Base-by-base conservation (phyloP, 345 rosid genomes). In the Camelina neglecta region DNA sequence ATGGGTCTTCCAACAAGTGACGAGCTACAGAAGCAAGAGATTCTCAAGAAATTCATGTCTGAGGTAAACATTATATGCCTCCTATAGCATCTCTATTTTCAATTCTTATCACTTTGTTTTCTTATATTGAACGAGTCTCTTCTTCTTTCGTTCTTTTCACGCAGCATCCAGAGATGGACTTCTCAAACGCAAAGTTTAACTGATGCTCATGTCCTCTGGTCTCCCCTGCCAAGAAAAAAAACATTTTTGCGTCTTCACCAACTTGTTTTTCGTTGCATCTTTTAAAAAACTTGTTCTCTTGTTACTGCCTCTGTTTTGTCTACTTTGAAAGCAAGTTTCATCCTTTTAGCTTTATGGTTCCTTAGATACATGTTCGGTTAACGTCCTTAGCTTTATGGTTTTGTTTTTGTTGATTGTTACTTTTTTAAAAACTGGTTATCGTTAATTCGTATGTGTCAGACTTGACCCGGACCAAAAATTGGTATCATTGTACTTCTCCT, bases 111-210 rank as follows among this genome's bases (percentile, higher is more conserved):
- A 29, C 50, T 11, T 38, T n/a, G 60, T 36, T 48, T 21, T 29
- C 11, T 5, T 51, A 24, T 7, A 33, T 21, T 61, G 39, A 78
- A 20, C 7, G 26, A 24, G 15, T 7, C 64, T 67, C 35, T 42
- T 60, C 60, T 23, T 51, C n/a, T 21, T 54, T 70, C 2, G n/a
- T 78, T 51, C 5, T 45, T 51, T n/a, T 51, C 36, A 9, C 68
- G 84, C 97, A 92, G 97, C 97, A 92, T 74, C 99, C 99, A 2
- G 97, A 95, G 88, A 89, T 95, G 99, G 99, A 95, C 79, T 95
- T 92, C 82, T 83, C 97, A 31, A 82, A 77, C 77, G 93, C 97
- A 49, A 92, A 95, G 90, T 75, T 92, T 11, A 70, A 85, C 54
- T 91, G 75, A 71, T 67, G 29, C 49, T 65, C 55, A 8, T 71